Evolutionary conservation across 179 eudicot genomes (phyloP).

Genomic region (Nepenthes alata): DNA sequence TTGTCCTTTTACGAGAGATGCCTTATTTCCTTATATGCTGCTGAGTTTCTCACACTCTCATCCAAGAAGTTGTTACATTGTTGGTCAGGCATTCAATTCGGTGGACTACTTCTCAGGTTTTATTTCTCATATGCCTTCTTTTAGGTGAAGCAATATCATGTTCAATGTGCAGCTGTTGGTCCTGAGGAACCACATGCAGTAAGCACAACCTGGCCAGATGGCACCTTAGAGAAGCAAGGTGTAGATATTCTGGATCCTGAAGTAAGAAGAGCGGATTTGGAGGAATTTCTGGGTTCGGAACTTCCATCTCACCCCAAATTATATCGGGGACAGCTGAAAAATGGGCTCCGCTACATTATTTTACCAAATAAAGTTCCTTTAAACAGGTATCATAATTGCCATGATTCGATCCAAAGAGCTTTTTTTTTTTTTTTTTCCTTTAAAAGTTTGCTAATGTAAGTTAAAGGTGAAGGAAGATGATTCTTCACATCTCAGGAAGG

Average conservation of each 20-base stretch:
- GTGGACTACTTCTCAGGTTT: constrained; percentile 1
- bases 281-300: constrained; percentile 48
- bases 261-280: constrained; percentile 35
- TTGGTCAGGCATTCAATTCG: background rate
- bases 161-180: constrained; percentile 66
- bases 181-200: constrained; percentile 99
- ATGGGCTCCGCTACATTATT: constrained; percentile 92
- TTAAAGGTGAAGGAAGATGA: too few relatives aligned
- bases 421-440: background rate
- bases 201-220: constrained; percentile 67
- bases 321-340: constrained; percentile 70
- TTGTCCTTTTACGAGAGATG: background rate
- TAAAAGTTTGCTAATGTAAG: too few relatives aligned
- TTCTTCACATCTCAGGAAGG: too few relatives aligned
- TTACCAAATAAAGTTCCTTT: constrained; percentile 98
- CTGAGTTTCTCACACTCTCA: background rate
- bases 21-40: too few relatives aligned
- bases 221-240: constrained; percentile 53
- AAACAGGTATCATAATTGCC: constrained; percentile 47
- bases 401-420: background rate
- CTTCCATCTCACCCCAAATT: constrained; percentile 90
- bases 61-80: background rate
- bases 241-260: constrained; percentile 47
- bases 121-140: constrained; percentile 5
- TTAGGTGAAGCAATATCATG: constrained; percentile 41